Evolutionary conservation across 805 yeast species (phyloP).

Genomic region (Candida yuanshanica): DNA sequence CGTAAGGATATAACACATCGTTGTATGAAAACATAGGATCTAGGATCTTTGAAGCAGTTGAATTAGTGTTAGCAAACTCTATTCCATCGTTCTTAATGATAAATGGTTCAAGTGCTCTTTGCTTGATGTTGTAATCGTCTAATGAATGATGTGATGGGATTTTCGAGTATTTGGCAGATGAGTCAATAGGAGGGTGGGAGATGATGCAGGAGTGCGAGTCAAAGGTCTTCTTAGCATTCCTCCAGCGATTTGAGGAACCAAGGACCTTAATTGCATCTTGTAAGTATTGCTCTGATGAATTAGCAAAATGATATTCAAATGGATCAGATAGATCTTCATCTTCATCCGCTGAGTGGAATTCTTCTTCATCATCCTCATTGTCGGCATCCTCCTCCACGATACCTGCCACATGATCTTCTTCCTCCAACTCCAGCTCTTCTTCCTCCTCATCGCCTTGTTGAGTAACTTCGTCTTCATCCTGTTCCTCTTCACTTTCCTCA

Average conservation of each 20-base stretch:
- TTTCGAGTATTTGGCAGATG: slow-evolving; percentile 14
- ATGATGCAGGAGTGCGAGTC: slow-evolving; percentile 15
- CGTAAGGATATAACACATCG: slow-evolving; percentile 60
- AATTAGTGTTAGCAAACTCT: slow-evolving; percentile 24
- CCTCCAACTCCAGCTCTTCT: slow-evolving; percentile 26
- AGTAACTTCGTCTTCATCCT: slow-evolving; percentile 11
- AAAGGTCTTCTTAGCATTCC: slow-evolving; percentile 18
- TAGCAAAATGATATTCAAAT: slow-evolving; percentile 70
- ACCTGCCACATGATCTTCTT: slow-evolving; percentile 22
- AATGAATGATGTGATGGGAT: slow-evolving; percentile 19
- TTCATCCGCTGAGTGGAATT: slow-evolving; percentile 20
- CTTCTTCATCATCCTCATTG: slow-evolving; percentile 23
- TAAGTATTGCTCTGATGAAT: slow-evolving; percentile 30
- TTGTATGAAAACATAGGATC: slow-evolving; percentile 67
- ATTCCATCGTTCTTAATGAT: slow-evolving; percentile 12
- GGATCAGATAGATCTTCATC: slow-evolving; percentile 54
- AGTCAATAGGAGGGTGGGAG: slow-evolving; percentile 24
- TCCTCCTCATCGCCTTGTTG: slow-evolving; percentile 26
- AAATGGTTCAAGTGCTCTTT: slow-evolving; percentile 31
- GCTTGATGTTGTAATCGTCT: slow-evolving; percentile 39
- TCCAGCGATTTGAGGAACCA: slow-evolving; percentile 18
- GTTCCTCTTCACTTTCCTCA: slow-evolving; percentile 13
- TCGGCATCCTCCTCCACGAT: slow-evolving; percentile 19
- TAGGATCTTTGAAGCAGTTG: slow-evolving; percentile 46
- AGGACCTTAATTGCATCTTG: slow-evolving; percentile 33